A percentile compares a stretch with the other conserved stretches of the same genome.
Conservation (phyloP, 2,329 filamentous ascomycete genomes). For the Tolypocladium cylindrosporum region DNA sequence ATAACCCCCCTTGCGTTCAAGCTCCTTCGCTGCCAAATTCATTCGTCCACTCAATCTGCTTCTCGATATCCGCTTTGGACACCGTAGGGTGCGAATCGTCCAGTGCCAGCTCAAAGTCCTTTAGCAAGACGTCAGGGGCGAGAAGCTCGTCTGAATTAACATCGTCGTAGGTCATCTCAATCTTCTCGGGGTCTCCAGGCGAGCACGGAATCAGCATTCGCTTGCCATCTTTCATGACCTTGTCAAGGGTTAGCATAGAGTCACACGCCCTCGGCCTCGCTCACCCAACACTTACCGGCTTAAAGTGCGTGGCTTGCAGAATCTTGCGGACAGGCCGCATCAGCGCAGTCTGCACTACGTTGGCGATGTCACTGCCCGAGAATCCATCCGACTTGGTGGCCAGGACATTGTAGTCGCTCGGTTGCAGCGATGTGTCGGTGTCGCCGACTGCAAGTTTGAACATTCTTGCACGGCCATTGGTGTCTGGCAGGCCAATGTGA, state of each 20-base stretch:
- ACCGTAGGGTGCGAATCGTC: constrained; percentile 85
- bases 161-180: constrained; percentile 90
- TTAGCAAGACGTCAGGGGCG: constrained; percentile 76
- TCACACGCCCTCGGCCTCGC: background rate
- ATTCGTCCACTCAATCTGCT: constrained; percentile 86
- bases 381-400: constrained; percentile 84
- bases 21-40: constrained; percentile 91
- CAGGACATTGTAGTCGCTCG: constrained; percentile 69
- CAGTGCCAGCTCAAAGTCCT: constrained; percentile 90
- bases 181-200: constrained; percentile 74
- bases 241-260: constrained; percentile 6
- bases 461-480: constrained; percentile 81
- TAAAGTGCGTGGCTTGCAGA: constrained; percentile 95
- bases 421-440: constrained; percentile 75
- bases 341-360: constrained; percentile 88
- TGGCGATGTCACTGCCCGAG: constrained; percentile 90
- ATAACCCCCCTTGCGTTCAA: constrained; percentile 14
- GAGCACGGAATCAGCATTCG: constrained; percentile 82
- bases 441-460: constrained; percentile 91
- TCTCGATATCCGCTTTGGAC: constrained; percentile 71
- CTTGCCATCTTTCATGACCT: constrained; percentile 61
- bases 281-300: constrained; percentile 53
- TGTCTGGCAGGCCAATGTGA: constrained; percentile 86
- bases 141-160: constrained; percentile 75
- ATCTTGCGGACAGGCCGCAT: constrained; percentile 98